Percentiles rank a stretch among this genome's conserved stretches.
phyloP scores from a whole-genome alignment of 805 yeast genomes.

The Wickerhamiella shivajii region DNA sequence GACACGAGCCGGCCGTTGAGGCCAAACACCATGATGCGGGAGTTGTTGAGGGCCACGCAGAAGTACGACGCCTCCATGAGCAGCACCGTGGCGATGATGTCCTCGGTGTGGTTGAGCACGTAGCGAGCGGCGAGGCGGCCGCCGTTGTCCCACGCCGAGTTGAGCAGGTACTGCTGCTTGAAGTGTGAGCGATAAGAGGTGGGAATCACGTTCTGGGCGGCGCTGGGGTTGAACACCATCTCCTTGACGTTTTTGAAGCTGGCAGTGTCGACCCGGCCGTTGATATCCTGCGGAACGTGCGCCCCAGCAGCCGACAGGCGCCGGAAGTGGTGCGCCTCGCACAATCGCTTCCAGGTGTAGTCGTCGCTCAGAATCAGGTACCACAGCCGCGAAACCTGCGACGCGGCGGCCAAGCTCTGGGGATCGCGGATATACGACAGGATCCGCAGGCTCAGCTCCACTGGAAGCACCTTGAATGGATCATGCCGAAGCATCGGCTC shows the following conservation, averaged over 20 bases:
- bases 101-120: slow-evolving; percentile 21
- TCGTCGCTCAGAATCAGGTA: slow-evolving; percentile 28
- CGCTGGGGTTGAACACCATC: slow-evolving; percentile 24
- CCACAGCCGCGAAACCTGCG: slow-evolving; percentile 85
- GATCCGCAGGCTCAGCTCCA: slow-evolving; percentile 68
- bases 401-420: slow-evolving; percentile 76
- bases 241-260: slow-evolving; percentile 14
- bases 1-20: slow-evolving; percentile 36
- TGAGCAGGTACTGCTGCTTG: slow-evolving; percentile 28
- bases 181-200: slow-evolving; percentile 27
- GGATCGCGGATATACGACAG: slow-evolving; percentile 73
- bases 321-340: slow-evolving; percentile 26
- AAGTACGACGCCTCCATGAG: slow-evolving; percentile 26
- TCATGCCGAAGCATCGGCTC: slow-evolving; percentile 28
- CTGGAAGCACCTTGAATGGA: slow-evolving; percentile 44
- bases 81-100: slow-evolving; percentile 29
- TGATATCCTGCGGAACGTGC: slow-evolving; percentile 3
- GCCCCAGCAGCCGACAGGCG: slow-evolving; percentile 25
- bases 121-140: slow-evolving; percentile 29
- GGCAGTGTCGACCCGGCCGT: neutral
- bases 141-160: slow-evolving; percentile 29
- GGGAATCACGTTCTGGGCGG: slow-evolving; percentile 21
- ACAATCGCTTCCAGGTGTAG: slow-evolving; percentile 29
- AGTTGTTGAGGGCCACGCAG: slow-evolving; percentile 31
- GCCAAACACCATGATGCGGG: slow-evolving; percentile 30